Conservation (phyloP, 2,329 filamentous ascomycete species). For the Capronia epimyces region DNA sequence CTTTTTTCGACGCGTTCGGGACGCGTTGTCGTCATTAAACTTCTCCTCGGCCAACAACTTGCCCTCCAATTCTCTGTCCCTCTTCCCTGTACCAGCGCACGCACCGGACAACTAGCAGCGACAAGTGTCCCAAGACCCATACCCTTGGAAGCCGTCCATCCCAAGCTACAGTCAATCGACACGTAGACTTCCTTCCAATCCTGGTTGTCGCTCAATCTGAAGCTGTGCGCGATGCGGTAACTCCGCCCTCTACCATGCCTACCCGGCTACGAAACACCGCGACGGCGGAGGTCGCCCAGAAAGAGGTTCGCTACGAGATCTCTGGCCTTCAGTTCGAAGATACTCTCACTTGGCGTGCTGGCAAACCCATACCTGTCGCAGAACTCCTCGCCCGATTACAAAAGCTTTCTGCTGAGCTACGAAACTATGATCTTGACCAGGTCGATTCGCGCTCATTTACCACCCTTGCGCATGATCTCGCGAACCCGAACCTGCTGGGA, state of each 20-base stretch:
- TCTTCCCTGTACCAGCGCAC: neutral
- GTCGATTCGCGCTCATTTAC: conserved; percentile 76
- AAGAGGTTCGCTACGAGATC: conserved; percentile 22
- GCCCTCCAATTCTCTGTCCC: neutral
- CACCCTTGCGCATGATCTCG: conserved; percentile 78
- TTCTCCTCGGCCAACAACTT: neutral
- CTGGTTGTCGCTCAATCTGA: neutral
- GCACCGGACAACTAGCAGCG: neutral
- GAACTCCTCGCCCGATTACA: conserved; percentile 79
- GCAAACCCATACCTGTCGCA: conserved; percentile 77
- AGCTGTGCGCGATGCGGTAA: conserved; percentile 10
- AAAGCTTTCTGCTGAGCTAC: conserved; percentile 73
- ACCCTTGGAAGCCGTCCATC: neutral
- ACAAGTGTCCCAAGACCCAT: neutral
- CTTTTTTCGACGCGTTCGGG: neutral
- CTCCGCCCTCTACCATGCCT: neutral
- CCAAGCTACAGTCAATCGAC: neutral
- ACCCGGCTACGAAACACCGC: neutral
- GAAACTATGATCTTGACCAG: conserved; percentile 79
- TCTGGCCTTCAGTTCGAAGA: conserved; percentile 69
- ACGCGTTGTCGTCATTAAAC: neutral
- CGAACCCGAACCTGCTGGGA: conserved; percentile 70
- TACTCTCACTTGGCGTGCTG: conserved; percentile 82
- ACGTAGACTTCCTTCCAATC: neutral
- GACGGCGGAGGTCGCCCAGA: conserved; percentile 16